These are phyloP conservation scores for sunflower (Helianthus annuus) DNA, from an alignment of 129 eudicot genomes.

Conservation along the genomic window DNA sequence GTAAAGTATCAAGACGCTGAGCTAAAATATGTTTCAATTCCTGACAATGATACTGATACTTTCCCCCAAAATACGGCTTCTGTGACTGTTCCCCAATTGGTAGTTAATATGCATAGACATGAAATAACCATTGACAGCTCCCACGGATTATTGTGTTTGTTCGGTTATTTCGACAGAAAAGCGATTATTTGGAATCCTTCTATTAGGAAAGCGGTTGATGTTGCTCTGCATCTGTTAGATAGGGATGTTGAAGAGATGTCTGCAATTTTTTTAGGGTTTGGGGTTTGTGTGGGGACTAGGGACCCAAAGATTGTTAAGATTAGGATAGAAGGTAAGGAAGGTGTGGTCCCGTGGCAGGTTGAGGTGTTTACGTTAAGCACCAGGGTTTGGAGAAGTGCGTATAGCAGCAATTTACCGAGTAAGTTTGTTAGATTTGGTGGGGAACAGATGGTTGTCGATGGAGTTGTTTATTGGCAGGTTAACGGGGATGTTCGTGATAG, in stretches of 20 bases:
- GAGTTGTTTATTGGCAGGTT: neutral
- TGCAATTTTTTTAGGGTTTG: no score
- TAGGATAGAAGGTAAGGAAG: neutral
- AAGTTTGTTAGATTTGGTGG: neutral
- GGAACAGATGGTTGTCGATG: neutral
- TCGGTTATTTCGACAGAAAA: neutral
- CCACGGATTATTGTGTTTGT: constrained; percentile 9
- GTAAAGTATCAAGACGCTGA: neutral
- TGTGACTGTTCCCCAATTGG: neutral
- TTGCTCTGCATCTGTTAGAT: no score
- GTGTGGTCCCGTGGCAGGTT: neutral
- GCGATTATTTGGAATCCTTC: constrained; percentile 21
- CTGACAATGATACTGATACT: neutral
- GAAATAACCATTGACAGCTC: neutral
- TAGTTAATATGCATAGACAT: neutral
- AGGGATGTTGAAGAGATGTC: no score
- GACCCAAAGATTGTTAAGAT: constrained; percentile 5
- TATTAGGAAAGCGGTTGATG: neutral
- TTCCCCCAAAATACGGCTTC: neutral
- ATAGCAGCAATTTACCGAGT: neutral
- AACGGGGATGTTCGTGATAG: no score
- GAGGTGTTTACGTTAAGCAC: neutral
- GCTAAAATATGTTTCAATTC: neutral
- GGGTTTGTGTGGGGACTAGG: neutral
- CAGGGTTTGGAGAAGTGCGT: neutral